Base-by-base conservation (phyloP, 2,329 filamentous ascomycete genomes). In the Phoma herbarum region DNA sequence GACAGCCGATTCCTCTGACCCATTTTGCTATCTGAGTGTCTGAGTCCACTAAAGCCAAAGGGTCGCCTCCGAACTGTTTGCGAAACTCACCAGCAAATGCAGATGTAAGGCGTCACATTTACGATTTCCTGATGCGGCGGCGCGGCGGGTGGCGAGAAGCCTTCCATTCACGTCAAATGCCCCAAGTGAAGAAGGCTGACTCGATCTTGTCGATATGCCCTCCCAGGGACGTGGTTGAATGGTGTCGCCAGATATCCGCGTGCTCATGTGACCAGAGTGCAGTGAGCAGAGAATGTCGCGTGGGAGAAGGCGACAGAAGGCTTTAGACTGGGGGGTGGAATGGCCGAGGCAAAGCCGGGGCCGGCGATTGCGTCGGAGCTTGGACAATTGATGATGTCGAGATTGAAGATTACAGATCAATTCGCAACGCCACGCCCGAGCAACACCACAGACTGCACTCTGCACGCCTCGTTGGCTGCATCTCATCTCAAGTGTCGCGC, bases 391-490 rank as follows among this genome's bases (percentile, higher is more conserved):
- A 59, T 59, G 56, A 59, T 59, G 50, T 59, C 56, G 45, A 59
- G 56, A 59, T 51, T 59, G 45, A 46, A 37, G 50, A 54, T 50
- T 53, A 53, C 56, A 41, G 44, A 59, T 46, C 56, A 26, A 42
- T 39, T 53, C 33, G 45, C 50, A 54, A 50, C 51, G 45, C 56
- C 56, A 54, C 49, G 29, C 45, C 49, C 45, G 47, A 39, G 42
- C 55, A 53, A 45, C 56, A 49, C 56, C 39, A 46, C 9, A 50
- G 29, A 23, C 45, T n/a, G 42, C 45, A 52, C 55, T 42, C 58
- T 55, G 54, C 59, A 52, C 63, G 57, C 53, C 56, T 57, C 23
- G 26, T 45, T 44, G 59, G 44, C 59, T 60, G 52, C 56, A 57
- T 45, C 39, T 48, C 54, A 25, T 22, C 52, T 48, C 42, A 23